Conservation (phyloP, 441 rosid species). For the Geranium incanum region DNA sequence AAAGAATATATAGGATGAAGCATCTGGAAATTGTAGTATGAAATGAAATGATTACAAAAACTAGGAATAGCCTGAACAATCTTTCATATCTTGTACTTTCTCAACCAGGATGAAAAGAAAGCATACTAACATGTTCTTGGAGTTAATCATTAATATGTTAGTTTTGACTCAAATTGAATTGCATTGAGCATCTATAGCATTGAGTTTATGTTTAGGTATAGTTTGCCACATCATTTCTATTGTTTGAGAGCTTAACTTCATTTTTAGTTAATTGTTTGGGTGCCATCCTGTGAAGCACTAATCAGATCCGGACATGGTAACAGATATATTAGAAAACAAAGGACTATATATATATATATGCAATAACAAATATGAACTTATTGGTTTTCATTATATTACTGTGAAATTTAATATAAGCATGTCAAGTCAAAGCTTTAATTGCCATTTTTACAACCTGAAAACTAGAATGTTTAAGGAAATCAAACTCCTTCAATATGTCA, state of each 20-base stretch:
- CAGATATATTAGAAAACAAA: not conserved
- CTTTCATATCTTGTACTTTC: not conserved
- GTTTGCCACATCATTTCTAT: not conserved
- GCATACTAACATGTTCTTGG: too few species aligned
- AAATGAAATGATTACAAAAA: not conserved
- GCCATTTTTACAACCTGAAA: not conserved
- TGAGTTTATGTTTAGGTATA: not conserved
- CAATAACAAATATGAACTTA: not conserved
- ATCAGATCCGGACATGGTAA: not conserved
- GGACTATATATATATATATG: not conserved
- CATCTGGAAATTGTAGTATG: not conserved
- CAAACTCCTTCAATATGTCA: not conserved
- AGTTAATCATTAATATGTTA: too few species aligned
- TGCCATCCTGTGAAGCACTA: not conserved
- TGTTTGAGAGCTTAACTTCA: not conserved
- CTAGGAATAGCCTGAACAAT: not conserved
- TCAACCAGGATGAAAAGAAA: not conserved
- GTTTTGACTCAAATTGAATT: not conserved
- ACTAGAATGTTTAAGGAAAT: too few species aligned
- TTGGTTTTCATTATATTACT: too few species aligned
- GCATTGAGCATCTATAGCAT: not conserved
- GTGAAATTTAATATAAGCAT: not conserved
- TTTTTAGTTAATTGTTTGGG: not conserved
- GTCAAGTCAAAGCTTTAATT: not conserved
- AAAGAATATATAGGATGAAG: not conserved